Base-by-base conservation (phyloP, 2,329 filamentous ascomycete genomes). In the Lasiodiplodia sp. region DNA sequence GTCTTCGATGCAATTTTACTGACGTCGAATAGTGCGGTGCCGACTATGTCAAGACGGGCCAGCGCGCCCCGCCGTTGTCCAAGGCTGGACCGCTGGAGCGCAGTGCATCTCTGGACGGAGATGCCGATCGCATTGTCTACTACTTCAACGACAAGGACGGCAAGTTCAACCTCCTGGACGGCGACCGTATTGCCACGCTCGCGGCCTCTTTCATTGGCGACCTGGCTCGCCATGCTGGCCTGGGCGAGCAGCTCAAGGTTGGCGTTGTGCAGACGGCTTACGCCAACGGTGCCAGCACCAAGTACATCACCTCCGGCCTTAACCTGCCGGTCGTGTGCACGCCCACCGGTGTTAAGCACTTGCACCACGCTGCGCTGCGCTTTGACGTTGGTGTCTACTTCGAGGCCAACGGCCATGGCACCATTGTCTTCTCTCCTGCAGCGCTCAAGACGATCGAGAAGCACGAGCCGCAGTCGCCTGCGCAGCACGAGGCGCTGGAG, bases 331-430 rank as follows among this genome's bases (percentile, higher is more conserved):
- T 97, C 25, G 90, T 96, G 69, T 97, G 92, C 86, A 98, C 96
- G 1, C 90, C 93, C 16, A 99, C 96, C 0, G 96, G 96, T 72
- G 96, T 99, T 71, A 99, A 99, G 86, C 92, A 97, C 82, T 87
- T 99, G 71, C 96, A 99, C 82, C 96, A 98, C 77, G 96, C 93
- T n/a, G 96, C 96, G 49, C 90, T 92, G 75, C 92, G 94, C 72
- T 97, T 96, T 75, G 96, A 99, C 75, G 90, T 98, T 67, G 96
- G 96, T 68, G 93, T 98, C 65, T 99, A 99, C 84, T 99, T 99
- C 76, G 96, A 99, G 84, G 96, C 96, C 72, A 99, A 99, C 78
- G 96, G 96, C 37, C 96, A 99, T 81, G 96, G 96, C 72, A 99
- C 96, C 11, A 92, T 98, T 44, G 90, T 98, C 67, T 99, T 99